phyloP scores from a whole-genome alignment of 306 rosid genomes.

The Adenanthera pavonina region DNA sequence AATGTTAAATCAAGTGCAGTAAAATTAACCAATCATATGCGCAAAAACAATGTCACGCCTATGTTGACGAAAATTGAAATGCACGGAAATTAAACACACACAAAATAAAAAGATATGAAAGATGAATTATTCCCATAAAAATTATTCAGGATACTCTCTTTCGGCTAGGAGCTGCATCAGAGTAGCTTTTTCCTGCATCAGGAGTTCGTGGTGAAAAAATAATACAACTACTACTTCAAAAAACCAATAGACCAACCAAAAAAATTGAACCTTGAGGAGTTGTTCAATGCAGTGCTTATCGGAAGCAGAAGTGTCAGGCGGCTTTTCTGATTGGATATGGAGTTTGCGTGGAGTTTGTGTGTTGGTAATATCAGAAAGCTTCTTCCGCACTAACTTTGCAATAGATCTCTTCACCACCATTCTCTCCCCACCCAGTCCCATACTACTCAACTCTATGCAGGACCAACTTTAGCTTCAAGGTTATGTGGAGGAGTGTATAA shows the following conservation, averaged over 20 bases:
- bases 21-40: too few relatives aligned
- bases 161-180: conserved; percentile 62
- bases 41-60: background rate
- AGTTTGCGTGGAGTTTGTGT: conserved; percentile 38
- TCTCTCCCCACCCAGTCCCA: conserved; percentile 41
- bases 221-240: background rate
- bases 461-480: conserved; percentile 19
- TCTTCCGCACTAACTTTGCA: conserved; percentile 67
- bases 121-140: background rate
- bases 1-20: background rate
- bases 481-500: background rate
- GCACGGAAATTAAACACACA: background rate
- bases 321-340: conserved; percentile 37
- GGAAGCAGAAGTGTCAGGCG: conserved; percentile 20
- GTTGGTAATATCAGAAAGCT: conserved; percentile 80
- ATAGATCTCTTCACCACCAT: conserved; percentile 69
- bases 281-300: conserved; percentile 58
- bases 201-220: conserved; percentile 11
- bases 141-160: conserved; percentile 72
- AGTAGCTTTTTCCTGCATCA: conserved; percentile 69
- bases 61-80: background rate
- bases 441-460: background rate
- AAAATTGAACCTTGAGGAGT: conserved; percentile 59
- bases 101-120: background rate
- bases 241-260: background rate